Evolutionary conservation across 2,329 filamentous ascomycete species (phyloP).

Genomic region (Chaetomium sp.): DNA sequence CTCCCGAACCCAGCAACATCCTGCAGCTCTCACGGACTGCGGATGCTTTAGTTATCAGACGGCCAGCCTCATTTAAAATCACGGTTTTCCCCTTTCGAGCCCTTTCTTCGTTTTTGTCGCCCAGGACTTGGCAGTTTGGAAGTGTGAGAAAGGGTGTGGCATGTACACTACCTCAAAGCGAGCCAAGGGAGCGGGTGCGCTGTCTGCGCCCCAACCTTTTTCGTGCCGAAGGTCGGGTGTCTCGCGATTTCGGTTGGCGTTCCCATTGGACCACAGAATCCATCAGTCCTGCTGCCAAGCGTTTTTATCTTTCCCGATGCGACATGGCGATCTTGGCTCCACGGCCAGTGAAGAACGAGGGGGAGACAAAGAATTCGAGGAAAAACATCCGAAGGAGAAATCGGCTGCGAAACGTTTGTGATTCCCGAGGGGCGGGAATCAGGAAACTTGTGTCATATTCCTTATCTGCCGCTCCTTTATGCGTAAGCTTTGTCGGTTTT

Average conservation of each 20-base stretch:
- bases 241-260: constrained; percentile 8
- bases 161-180: background rate
- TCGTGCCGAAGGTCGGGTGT: constrained; percentile 1
- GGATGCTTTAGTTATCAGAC: background rate
- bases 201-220: constrained; percentile 8
- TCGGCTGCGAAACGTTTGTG: background rate
- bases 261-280: constrained; percentile 11
- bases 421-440: no score
- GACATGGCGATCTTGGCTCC: background rate
- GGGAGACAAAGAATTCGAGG: background rate
- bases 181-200: background rate
- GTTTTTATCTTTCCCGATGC: constrained; percentile 22
- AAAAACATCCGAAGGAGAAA: background rate
- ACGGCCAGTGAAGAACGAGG: background rate
- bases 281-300: constrained; percentile 18
- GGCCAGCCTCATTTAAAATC: background rate
- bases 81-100: background rate
- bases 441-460: no score
- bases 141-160: no score
- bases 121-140: background rate
- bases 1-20: background rate
- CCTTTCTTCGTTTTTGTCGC: background rate
- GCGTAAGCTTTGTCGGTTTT: background rate
- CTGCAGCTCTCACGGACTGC: background rate
- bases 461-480: background rate